A percentile compares a stretch with the other conserved stretches of the same genome.
These are phyloP conservation scores for Trifolium dubium DNA, from an alignment of 306 rosid genomes.

Conservation along the genomic window DNA sequence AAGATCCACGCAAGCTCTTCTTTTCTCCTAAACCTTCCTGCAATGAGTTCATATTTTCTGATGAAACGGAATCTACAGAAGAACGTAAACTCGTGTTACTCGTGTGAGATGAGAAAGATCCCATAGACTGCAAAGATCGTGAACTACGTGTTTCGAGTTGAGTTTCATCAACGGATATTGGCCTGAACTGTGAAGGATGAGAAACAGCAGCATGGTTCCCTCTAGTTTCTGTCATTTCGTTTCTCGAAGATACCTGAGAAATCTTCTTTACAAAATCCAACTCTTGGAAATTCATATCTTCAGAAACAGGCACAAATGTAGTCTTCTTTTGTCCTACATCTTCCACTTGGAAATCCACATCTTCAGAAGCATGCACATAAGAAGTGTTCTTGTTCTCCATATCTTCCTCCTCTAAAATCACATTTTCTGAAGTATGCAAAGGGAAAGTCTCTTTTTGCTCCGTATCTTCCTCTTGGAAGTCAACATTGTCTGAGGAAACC, in stretches of 20 bases:
- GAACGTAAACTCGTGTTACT: slow-evolving; percentile 64
- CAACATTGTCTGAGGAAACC: slow-evolving; percentile 30
- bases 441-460: slow-evolving; percentile 33
- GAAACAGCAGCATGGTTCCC: slow-evolving; percentile 46
- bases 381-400: slow-evolving; percentile 38
- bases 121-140: slow-evolving; percentile 55
- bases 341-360: slow-evolving; percentile 39
- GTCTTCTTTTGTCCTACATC: slow-evolving; percentile 44
- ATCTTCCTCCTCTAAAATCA: slow-evolving; percentile 40
- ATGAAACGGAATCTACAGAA: slow-evolving; percentile 48
- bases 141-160: slow-evolving; percentile 65
- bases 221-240: slow-evolving; percentile 49
- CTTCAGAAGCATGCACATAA: slow-evolving; percentile 40
- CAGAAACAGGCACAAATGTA: slow-evolving; percentile 40
- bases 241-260: slow-evolving; percentile 34
- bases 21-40: slow-evolving; percentile 46
- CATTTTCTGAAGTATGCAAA: slow-evolving; percentile 40
- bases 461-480: slow-evolving; percentile 42
- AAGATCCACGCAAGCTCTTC: slow-evolving; percentile 46
- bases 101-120: slow-evolving; percentile 62
- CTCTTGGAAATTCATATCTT: slow-evolving; percentile 42
- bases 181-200: slow-evolving; percentile 65
- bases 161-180: slow-evolving; percentile 72
- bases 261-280: slow-evolving; percentile 39
- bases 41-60: slow-evolving; percentile 41